These are phyloP conservation scores for Geotrichum phurueaensis DNA, from an alignment of 1,139 yeast genomes.

Conservation along the genomic window DNA sequence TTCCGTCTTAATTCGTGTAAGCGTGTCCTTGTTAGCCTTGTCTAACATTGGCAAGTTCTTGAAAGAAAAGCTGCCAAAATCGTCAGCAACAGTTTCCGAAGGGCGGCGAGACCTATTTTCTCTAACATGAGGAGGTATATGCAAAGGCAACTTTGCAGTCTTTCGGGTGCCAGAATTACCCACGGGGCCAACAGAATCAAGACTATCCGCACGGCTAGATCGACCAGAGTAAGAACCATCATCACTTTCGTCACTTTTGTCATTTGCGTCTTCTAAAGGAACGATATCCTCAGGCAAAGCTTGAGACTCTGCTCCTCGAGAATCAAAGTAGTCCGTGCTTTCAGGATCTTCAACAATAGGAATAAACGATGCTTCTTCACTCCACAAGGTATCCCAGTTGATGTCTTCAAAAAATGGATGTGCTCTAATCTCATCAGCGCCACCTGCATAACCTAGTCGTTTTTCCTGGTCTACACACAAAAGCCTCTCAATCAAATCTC, in stretches of 20 bases:
- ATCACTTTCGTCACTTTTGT: slow-evolving; percentile 11
- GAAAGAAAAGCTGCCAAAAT: slow-evolving; percentile 90
- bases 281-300: slow-evolving; percentile 25
- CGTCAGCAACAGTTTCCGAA: slow-evolving; percentile 53
- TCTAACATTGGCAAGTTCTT: slow-evolving; percentile 85
- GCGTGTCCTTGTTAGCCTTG: slow-evolving; percentile 88
- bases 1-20: slow-evolving; percentile 77
- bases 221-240: slow-evolving; percentile 16
- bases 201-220: slow-evolving; percentile 19
- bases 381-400: slow-evolving; percentile 70
- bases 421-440: slow-evolving; percentile 62
- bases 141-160: slow-evolving; percentile 34
- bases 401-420: slow-evolving; percentile 74
- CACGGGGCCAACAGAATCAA: slow-evolving; percentile 18
- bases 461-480: slow-evolving; percentile 56
- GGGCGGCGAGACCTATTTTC: slow-evolving; percentile 59
- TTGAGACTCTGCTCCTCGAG: slow-evolving; percentile 65
- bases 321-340: slow-evolving; percentile 85
- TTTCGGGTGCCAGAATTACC: not conserved
- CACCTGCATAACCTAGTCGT: slow-evolving; percentile 68
- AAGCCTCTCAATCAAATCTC: slow-evolving; percentile 61
- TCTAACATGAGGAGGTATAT: slow-evolving; percentile 51
- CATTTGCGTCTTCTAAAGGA: slow-evolving; percentile 27
- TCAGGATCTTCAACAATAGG: slow-evolving; percentile 79
- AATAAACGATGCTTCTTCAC: slow-evolving; percentile 74